phyloP scores from a whole-genome alignment of 495 filamentous ascomycete species.

The Aspergillus steynii region DNA sequence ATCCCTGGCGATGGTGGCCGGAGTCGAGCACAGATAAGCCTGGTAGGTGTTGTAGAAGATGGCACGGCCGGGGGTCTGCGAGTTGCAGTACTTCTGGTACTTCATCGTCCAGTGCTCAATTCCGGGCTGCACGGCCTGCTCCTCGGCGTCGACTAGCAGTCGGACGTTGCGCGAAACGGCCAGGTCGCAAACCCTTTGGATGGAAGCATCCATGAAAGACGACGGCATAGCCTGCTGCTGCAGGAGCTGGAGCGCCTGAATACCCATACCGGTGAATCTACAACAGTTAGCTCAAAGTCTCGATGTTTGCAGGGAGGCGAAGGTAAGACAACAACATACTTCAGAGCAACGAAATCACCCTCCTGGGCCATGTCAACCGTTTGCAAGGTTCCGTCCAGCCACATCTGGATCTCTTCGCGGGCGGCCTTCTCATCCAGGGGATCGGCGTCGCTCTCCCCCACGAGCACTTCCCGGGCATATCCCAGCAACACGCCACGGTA shows the following conservation, averaged over 20 bases:
- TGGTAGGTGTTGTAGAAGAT: slow-evolving; percentile 79
- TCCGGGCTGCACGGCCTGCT: slow-evolving; percentile 74
- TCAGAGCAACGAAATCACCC: slow-evolving; percentile 86
- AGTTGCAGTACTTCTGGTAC: slow-evolving; percentile 81
- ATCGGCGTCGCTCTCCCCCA: slow-evolving; percentile 37
- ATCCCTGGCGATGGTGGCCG: slow-evolving; percentile 63
- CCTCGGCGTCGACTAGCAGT: slow-evolving; percentile 90
- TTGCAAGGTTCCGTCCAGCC: slow-evolving; percentile 72
- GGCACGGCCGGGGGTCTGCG: slow-evolving; percentile 54
- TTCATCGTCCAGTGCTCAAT: slow-evolving; percentile 83
- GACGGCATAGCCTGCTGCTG: slow-evolving; percentile 58
- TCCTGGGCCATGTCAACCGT: slow-evolving; percentile 72
- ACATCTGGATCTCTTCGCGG: slow-evolving; percentile 64
- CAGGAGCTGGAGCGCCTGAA: slow-evolving; percentile 66
- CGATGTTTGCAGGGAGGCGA: not conserved
- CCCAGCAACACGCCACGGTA: slow-evolving; percentile 50
- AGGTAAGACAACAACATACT: slow-evolving; percentile 47
- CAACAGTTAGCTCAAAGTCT: too few species aligned
- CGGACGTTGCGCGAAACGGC: slow-evolving; percentile 69
- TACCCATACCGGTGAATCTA: slow-evolving; percentile 84
- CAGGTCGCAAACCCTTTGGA: slow-evolving; percentile 73
- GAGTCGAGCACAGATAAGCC: slow-evolving; percentile 76
- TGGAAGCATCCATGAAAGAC: slow-evolving; percentile 63
- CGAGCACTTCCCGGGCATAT: slow-evolving; percentile 49
- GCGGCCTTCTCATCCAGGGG: slow-evolving; percentile 36